Evolutionary conservation across 768 basidiomycete species (phyloP), one percentile per base, ranked within the genome.

Genomic region (Lentinula sp.): DNA sequence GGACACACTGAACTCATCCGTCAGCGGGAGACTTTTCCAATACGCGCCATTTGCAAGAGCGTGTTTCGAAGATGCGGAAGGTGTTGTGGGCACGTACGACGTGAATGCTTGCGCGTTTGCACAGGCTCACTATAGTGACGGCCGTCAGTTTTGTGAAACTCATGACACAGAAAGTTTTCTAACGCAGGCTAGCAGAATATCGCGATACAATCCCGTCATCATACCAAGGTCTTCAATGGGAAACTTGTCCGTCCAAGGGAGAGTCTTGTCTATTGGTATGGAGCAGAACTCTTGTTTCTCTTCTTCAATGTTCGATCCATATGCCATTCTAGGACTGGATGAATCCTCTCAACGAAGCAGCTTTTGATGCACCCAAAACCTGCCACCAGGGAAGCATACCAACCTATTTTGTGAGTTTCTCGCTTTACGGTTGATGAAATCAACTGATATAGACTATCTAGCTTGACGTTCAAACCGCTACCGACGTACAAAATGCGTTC

Each of bases 401-500:
- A 16, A 9, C 34, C 6, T 57, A 57, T 28, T 57, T 39, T 40
- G 55, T 57, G 15, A 48, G 39, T 57, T 16, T 56, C 13, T 40
- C 5, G 7, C 13, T 32, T 34, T 0, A 4, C 28, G 7, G 5
- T 13, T 15, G 10, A n/a, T 21, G 7, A 7, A 21, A n/a, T 7
- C 2, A 53, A 35, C 21, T 53, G 37, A 31, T 7, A 53, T 4
- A 15, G 16, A 32, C 28, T 2, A 39, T 13, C 35, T 42, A 56
- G 37, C 31, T 56, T 6, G 54, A 56, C 1, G 39, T 56, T 10
- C 54, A 56, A 56, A 16, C 9, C 37, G 16, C 39, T 13, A 32
- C 39, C 9, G 70, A 71, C 48, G 65, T 69, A 13, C 55, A 58
- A n/a, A 61, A 65, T 4, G 70, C 68, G 3, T 70, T 70, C 53